A percentile compares a stretch with the other conserved stretches of the same genome.
Conservation (phyloP, 225 moss, liverwort and hornwort genomes). For the Polytrichum formosum region DNA sequence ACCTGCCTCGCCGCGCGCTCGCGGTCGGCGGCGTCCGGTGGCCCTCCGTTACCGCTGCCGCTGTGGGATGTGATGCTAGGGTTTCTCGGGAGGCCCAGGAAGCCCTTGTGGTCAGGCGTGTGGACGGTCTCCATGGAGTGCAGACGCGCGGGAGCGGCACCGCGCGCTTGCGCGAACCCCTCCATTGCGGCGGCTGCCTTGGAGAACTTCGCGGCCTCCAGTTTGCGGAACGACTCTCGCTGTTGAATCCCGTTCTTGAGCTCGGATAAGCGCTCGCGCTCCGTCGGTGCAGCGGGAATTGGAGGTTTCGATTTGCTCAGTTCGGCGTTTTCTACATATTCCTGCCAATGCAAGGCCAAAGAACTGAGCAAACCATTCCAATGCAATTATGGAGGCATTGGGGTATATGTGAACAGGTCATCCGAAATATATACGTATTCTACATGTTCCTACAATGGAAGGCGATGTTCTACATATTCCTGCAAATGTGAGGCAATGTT, state of each 20-base stretch:
- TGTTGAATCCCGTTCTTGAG: not conserved
- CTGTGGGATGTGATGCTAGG: slow-evolving; percentile 24
- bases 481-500: too few species aligned
- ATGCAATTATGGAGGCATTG: too few species aligned
- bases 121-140: slow-evolving; percentile 55
- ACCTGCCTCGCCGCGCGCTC: slow-evolving; percentile 39
- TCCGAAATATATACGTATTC: too few species aligned
- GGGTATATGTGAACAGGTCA: too few species aligned
- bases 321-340: too few species aligned
- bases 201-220: not conserved
- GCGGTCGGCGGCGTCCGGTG: slow-evolving; percentile 6
- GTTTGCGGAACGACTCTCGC: too few species aligned
- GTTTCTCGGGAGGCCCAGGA: slow-evolving; percentile 44
- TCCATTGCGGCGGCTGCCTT: not conserved
- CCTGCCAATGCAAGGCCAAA: too few species aligned
- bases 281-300: slow-evolving; percentile 7
- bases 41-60: not conserved
- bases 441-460: too few species aligned
- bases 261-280: slow-evolving; percentile 15
- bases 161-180: slow-evolving; percentile 1
- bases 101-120: slow-evolving; percentile 53
- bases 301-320: too few species aligned
- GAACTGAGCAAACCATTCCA: too few species aligned
- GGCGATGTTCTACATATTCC: too few species aligned
- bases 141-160: slow-evolving; percentile 11